These are phyloP conservation scores for Orbilia blumenaviensis DNA, from an alignment of 2,329 filamentous ascomycete genomes.

Conservation along the genomic window DNA sequence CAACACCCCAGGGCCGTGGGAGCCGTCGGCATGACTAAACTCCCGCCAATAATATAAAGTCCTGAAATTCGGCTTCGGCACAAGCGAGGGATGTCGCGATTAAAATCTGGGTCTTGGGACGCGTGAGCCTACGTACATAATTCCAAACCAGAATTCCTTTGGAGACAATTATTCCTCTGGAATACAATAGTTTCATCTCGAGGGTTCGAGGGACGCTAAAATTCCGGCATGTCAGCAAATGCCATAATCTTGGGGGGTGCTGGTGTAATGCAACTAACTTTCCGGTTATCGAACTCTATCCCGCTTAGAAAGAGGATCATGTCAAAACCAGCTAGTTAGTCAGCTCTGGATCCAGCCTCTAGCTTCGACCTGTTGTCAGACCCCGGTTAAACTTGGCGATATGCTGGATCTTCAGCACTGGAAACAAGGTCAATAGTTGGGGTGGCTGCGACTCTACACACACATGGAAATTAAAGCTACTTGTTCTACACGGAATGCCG, in stretches of 20 bases:
- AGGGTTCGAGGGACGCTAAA: conserved; percentile 25
- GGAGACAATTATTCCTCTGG: conserved; percentile 32
- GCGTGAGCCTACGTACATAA: conserved; percentile 17
- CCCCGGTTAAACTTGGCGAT: conserved; percentile 21
- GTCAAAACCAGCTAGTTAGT: conserved; percentile 30
- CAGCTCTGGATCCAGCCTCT: conserved; percentile 24
- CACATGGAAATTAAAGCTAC: not conserved
- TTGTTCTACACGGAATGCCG: conserved; percentile 28
- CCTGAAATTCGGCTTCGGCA: conserved; percentile 48
- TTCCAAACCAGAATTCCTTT: conserved; percentile 37
- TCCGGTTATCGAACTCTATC: conserved; percentile 16
- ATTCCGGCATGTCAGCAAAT: conserved; percentile 44
- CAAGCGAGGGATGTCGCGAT: conserved; percentile 34
- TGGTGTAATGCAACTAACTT: conserved; percentile 36
- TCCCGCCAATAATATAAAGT: conserved; percentile 30
- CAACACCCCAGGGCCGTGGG: conserved; percentile 4
- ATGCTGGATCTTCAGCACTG: conserved; percentile 9
- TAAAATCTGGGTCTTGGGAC: conserved; percentile 23
- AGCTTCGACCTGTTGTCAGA: conserved; percentile 1
- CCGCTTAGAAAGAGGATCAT: conserved; percentile 34
- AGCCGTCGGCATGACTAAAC: conserved; percentile 48
- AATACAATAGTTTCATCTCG: conserved; percentile 44
- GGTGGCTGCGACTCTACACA: conserved; percentile 15
- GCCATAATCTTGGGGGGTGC: conserved; percentile 27
- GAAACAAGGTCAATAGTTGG: conserved; percentile 10